Evolutionary conservation across 306 rosid species (phyloP).

Genomic region (Lathyrus sativus): DNA sequence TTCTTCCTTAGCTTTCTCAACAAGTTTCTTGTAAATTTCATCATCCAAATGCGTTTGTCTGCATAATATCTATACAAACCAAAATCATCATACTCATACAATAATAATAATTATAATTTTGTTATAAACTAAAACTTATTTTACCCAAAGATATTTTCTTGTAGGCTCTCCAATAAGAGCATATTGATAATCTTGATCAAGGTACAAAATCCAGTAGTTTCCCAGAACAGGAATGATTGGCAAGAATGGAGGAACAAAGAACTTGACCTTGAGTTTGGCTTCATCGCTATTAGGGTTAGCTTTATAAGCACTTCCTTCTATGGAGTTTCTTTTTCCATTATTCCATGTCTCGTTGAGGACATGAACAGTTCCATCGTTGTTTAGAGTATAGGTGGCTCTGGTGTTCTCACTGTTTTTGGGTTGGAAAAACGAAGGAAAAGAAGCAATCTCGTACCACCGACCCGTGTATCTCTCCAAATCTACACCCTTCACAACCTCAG

Average conservation of each 20-base stretch:
- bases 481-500: conserved; percentile 56
- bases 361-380: conserved; percentile 58
- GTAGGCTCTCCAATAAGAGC: conserved; percentile 77
- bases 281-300: conserved; percentile 47
- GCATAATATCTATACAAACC: conserved; percentile 53
- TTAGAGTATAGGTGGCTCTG: conserved; percentile 79
- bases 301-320: conserved; percentile 82
- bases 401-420: conserved; percentile 69
- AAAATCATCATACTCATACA: not conserved
- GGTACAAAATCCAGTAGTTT: conserved; percentile 5
- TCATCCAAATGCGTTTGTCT: conserved; percentile 64
- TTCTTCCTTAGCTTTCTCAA: conserved; percentile 57
- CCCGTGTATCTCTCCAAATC: conserved; percentile 83
- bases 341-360: conserved; percentile 90
- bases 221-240: not conserved
- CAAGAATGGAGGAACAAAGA: not conserved
- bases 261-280: not conserved
- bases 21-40: conserved; percentile 56
- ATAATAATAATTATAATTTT: no score
- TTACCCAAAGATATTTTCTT: conserved; percentile 72
- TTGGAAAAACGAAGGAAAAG: conserved; percentile 69
- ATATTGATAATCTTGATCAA: conserved; percentile 66
- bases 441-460: conserved; percentile 92
- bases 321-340: conserved; percentile 52
- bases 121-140: no score